phyloP scores from a whole-genome alignment of 805 yeast species.

The Teunomyces atbi region DNA sequence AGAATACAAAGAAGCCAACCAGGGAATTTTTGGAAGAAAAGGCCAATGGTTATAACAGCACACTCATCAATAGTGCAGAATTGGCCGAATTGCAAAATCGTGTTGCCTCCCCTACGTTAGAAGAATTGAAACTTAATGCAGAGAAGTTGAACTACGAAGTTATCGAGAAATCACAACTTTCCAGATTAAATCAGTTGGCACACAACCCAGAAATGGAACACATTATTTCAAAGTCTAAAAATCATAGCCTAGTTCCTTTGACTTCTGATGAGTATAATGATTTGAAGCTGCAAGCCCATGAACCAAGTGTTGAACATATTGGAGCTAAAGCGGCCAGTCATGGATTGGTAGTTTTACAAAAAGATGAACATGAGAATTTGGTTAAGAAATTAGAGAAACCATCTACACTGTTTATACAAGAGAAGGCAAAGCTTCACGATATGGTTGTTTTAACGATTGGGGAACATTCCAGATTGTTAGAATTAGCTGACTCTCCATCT shows the following conservation, averaged over 20 bases:
- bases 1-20: neutral
- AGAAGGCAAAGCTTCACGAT: constrained; percentile 26
- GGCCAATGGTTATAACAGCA: constrained; percentile 6
- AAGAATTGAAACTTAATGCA: constrained; percentile 17
- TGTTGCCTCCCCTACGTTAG: constrained; percentile 19
- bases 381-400: neutral
- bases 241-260: constrained; percentile 12
- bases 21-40: constrained; percentile 6
- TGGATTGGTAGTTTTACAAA: constrained; percentile 6
- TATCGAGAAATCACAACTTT: constrained; percentile 5
- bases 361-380: neutral
- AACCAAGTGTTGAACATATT: constrained; percentile 13
- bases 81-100: constrained; percentile 8
- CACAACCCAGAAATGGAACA: constrained; percentile 9
- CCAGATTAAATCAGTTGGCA: constrained; percentile 7
- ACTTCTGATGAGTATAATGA: constrained; percentile 11
- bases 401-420: constrained; percentile 27
- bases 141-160: constrained; percentile 7
- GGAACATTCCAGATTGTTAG: constrained; percentile 12
- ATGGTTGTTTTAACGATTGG: constrained; percentile 9
- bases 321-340: constrained; percentile 6
- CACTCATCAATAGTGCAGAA: constrained; percentile 1
- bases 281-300: constrained; percentile 9
- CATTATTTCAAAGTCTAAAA: constrained; percentile 4
- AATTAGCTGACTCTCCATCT: constrained; percentile 5